Evolutionary conservation across 345 rosid genomes (phyloP).

Genomic region (Populus tremula): DNA sequence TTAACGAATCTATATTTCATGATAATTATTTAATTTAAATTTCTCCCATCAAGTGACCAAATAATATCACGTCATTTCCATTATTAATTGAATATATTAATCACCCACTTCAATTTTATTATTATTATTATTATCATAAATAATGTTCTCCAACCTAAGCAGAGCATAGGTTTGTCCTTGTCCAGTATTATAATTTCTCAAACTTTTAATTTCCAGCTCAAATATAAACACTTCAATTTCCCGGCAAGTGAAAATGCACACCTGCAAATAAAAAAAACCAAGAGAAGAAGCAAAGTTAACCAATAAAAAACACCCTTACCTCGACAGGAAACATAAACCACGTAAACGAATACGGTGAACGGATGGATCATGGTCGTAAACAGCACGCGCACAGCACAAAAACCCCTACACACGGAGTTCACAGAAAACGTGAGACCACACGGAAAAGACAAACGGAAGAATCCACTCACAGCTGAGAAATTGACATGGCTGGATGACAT

Average conservation of each 20-base stretch:
- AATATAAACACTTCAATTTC: no score
- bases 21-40: neutral
- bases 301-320: neutral
- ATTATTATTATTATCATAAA: neutral
- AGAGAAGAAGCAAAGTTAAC: neutral
- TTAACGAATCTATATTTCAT: neutral
- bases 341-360: neutral
- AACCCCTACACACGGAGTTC: neutral
- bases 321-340: neutral
- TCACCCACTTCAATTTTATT: no score
- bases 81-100: no score
- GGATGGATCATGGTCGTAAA: neutral
- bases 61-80: neutral
- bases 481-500: no score
- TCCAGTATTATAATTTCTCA: no score
- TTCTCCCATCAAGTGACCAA: neutral
- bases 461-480: neutral
- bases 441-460: neutral
- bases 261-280: neutral
- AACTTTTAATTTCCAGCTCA: no score
- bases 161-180: neutral
- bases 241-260: no score
- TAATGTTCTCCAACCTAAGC: neutral
- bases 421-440: constrained; percentile 6
- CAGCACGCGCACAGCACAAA: neutral